Base-by-base conservation (phyloP, 164 flowering plant genomes). In the Aristolochia fimbriata region DNA sequence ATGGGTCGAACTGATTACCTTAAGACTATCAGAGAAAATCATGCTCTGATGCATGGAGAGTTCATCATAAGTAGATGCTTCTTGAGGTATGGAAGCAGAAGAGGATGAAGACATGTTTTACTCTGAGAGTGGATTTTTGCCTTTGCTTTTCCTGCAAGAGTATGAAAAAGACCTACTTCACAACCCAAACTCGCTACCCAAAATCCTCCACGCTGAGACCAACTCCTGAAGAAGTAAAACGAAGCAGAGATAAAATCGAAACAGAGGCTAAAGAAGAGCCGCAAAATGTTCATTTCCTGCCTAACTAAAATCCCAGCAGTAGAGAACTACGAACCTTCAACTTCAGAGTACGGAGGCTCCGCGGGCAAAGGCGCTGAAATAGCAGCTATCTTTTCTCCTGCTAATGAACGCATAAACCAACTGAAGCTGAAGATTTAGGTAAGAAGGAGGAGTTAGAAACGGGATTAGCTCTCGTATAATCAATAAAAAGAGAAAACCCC, bases 11-110 rank as follows among this genome's bases (percentile, higher is more conserved):
- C 10, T 17, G 25, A 45, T n/a, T 74, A 87, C 97, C 96, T 84
- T 80, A 61, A 89, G 87, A 80, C 94, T 87, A 68, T 93, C 94
- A 41, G 87, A 79, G 75, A 93, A 87, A 23, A 86, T 75, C 78
- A 87, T 73, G 73, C 87, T 86, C 71, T 87, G 88, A 60, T 83
- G 84, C 98, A 89, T 86, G 55, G 88, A 83, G 58, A 75, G 57
- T 71, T 87, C 96, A 67, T 89, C 91, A 64, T 81, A 92, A 53
- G 85, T 84, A 21, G 86, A 80, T 47, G 78, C 65, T 61, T 76
- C 88, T 41, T 70, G 74, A 56, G 78, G 71, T 8, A 79, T 21
- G 23, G 78, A 59, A 50, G 65, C 51, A 10, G 81, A 31, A 68
- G 81, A 70, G 60, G 87, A 64, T 48, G 87, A 58, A 51, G 82